These are phyloP conservation scores for Colletotrichum sp. DNA, from an alignment of 2,329 filamentous ascomycete species.

Conservation along the genomic window DNA sequence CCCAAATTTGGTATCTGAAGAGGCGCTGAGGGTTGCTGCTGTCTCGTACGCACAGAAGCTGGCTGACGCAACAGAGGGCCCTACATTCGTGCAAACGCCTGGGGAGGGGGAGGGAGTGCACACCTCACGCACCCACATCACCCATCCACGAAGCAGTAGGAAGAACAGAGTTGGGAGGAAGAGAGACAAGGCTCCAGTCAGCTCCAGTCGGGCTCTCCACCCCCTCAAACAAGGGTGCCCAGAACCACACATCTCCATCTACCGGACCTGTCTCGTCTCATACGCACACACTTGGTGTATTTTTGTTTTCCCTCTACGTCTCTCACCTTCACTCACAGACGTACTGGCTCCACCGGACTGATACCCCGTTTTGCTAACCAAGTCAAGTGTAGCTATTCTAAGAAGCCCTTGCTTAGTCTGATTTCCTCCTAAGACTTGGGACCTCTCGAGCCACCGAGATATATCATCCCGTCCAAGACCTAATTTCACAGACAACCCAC, in stretches of 20 bases:
- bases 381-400: conserved; percentile 15
- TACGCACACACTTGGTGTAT: conserved; percentile 12
- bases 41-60: conserved; percentile 13
- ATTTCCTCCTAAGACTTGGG: background rate
- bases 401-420: conserved; percentile 16
- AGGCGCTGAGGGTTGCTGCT: background rate
- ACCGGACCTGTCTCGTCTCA: conserved; percentile 16
- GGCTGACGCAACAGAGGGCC: background rate
- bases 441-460: background rate
- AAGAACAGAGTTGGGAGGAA: background rate
- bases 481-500: background rate
- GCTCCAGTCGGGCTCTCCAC: background rate
- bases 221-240: conserved; percentile 12
- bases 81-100: background rate
- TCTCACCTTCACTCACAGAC: background rate
- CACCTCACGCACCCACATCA: background rate
- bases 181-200: background rate
- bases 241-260: conserved; percentile 2
- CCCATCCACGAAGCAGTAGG: background rate
- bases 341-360: conserved; percentile 13
- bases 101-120: background rate
- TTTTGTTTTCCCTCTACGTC: background rate
- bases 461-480: conserved; percentile 20
- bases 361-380: conserved; percentile 16
- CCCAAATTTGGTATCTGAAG: conserved; percentile 2